Base-by-base conservation (phyloP, 2,329 filamentous ascomycete genomes). In the Mycocentrospora acerina region DNA sequence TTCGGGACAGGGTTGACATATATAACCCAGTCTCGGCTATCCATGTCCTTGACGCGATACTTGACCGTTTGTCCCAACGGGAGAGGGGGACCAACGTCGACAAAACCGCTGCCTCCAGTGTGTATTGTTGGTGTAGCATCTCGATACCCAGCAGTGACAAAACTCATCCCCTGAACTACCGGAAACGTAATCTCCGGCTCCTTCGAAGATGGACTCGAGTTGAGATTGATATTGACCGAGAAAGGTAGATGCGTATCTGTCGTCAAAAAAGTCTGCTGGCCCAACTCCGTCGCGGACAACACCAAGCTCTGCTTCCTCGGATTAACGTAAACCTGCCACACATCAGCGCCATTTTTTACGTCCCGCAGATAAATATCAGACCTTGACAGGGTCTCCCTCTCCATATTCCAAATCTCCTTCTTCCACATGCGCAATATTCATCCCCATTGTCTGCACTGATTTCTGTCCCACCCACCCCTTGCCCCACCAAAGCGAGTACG, bases 91-190 rank as follows among this genome's bases (percentile, higher is more conserved):
- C 51, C 70, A 32, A 96, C 73, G 13, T 77, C 81, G 40, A 77
- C 76, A 72, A 91, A 94, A 44, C 84, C 85, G 2, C 93, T 78
- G 1, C 81, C 82, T 15, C 83, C 85, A 7, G 56, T 64, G 53
- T 90, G 82, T 29, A 97, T 76, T 4, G 83, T 60, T 0, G 91
- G 91, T 7, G 81, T 83, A 0, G 81, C 75, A 19, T 82, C 81
- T 37, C 75, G 76, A 67, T 90, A 97, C 13, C 86, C 66, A 1
- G 77, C 90, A 4, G 90, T 96, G 13, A 95, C 74, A 55, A 90
- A 95, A 0, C 81, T 85, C 82, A 94, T 93, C 9, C 93, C 93
- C 60, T 97, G 91, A 0, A 95, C 82, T 7, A 96, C 62, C 0
- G 90, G 90, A 49, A 95, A 89, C 0, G 80, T 84, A 14, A 97